Evolutionary conservation across 2,329 filamentous ascomycete species (phyloP).

Genomic region (Fusarium sp.): DNA sequence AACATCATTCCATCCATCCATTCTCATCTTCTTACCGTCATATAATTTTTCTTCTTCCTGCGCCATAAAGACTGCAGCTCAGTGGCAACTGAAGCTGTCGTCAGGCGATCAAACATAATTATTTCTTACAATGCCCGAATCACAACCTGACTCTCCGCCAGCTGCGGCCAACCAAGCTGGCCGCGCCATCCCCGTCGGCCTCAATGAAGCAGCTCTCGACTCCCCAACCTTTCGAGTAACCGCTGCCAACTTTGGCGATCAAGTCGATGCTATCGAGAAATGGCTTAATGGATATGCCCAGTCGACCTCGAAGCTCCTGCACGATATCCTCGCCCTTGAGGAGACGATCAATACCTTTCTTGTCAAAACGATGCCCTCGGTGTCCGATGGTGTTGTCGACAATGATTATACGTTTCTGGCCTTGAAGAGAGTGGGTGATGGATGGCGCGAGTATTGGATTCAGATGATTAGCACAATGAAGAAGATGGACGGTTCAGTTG

Average conservation of each 20-base stretch:
- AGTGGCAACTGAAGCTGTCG: conserved; percentile 44
- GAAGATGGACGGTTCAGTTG: conserved; percentile 78
- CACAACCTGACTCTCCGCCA: conserved; percentile 34
- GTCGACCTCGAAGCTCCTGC: conserved; percentile 65
- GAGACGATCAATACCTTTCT: conserved; percentile 82
- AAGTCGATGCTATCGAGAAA: conserved; percentile 89
- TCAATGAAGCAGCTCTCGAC: conserved; percentile 96
- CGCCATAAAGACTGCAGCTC: conserved; percentile 42
- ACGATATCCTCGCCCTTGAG: conserved; percentile 79
- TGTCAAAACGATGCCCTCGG: conserved; percentile 76
- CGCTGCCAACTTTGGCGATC: conserved; percentile 86
- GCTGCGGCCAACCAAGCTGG: conserved; percentile 37
- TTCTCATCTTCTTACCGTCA: conserved; percentile 31
- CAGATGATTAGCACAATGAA: conserved; percentile 79
- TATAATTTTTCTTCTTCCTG: conserved; percentile 16
- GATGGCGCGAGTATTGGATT: conserved; percentile 87
- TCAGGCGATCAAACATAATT: conserved; percentile 33
- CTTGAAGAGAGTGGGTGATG: conserved; percentile 85
- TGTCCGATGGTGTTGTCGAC: conserved; percentile 88
- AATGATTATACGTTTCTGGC: conserved; percentile 94
- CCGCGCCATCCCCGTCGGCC: conserved; percentile 73
- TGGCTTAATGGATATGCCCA: conserved; percentile 79
- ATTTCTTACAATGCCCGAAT: conserved; percentile 39
- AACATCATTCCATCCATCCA: conserved; percentile 40
- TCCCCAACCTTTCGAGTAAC: conserved; percentile 95